Percentiles rank a stretch among this genome's conserved stretches.
Evolutionary conservation across 441 rosid genomes (phyloP).

Genomic region (Capsella rubella): DNA sequence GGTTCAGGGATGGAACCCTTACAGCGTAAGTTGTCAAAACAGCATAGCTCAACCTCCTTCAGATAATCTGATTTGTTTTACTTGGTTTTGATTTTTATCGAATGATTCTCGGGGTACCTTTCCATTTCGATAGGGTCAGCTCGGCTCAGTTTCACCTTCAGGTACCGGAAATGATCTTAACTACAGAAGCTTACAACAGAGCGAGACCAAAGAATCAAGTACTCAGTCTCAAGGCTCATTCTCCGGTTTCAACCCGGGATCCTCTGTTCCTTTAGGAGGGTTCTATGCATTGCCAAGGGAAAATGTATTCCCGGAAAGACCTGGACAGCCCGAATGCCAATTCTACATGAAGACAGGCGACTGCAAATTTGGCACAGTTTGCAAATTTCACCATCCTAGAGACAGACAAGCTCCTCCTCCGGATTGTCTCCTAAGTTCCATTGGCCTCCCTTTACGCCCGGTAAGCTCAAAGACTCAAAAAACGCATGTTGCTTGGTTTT

Average conservation of each 20-base stretch:
- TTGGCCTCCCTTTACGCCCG: conserved; percentile 94
- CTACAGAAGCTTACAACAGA: conserved; percentile 66
- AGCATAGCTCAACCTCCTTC: not conserved
- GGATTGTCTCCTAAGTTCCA: conserved; percentile 85
- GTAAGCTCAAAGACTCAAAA: conserved; percentile 55
- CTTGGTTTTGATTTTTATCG: conserved; percentile 3
- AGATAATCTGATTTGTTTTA: conserved; percentile 9
- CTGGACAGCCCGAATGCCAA: conserved; percentile 95
- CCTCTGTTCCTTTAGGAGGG: conserved; percentile 63
- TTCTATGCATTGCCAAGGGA: conserved; percentile 84
- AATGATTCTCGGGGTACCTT: conserved; percentile 1
- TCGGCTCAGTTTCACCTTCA: conserved; percentile 86
- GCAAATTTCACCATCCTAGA: conserved; percentile 97
- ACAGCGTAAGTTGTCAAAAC: conserved; percentile 68
- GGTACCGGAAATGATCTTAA: conserved; percentile 74
- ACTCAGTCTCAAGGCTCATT: conserved; percentile 59
- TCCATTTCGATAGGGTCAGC: conserved; percentile 71
- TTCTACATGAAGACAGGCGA: conserved; percentile 99
- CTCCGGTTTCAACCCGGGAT: conserved; percentile 60
- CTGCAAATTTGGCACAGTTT: conserved; percentile 97
- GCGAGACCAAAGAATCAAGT: conserved; percentile 61
- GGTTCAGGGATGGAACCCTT: conserved; percentile 94
- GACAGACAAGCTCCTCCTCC: conserved; percentile 92
- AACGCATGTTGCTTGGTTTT: not conserved
- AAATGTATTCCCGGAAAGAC: conserved; percentile 96